Evolutionary conservation across 2,329 filamentous ascomycete genomes (phyloP).

Genomic region (Phoma sp.): DNA sequence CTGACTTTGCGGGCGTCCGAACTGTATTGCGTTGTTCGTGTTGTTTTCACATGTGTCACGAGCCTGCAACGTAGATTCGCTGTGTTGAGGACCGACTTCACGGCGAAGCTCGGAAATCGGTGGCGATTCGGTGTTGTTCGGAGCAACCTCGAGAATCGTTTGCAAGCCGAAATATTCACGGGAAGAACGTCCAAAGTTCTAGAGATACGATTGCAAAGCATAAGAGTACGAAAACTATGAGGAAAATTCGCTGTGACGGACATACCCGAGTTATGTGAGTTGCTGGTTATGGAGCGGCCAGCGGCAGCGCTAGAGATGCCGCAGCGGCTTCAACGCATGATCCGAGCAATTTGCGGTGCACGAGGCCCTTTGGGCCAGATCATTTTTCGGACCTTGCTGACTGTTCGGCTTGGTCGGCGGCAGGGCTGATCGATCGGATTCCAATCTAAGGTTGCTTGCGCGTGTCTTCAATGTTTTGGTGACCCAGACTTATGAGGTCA

Average conservation of each 20-base stretch:
- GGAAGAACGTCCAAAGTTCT: neutral
- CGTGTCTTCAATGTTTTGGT: neutral
- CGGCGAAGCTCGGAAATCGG: conserved; percentile 23
- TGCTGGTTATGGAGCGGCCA: conserved; percentile 20
- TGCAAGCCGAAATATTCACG: neutral
- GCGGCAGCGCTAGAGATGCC: conserved; percentile 37
- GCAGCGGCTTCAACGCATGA: conserved; percentile 29
- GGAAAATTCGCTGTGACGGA: neutral
- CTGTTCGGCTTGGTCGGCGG: conserved; percentile 23
- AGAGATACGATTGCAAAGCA: neutral
- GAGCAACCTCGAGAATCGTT: neutral
- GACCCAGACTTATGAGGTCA: conserved; percentile 9
- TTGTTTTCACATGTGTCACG: neutral
- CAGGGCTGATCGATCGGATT: conserved; percentile 11
- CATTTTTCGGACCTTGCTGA: conserved; percentile 24
- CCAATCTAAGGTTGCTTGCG: conserved; percentile 3
- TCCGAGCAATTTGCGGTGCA: conserved; percentile 27
- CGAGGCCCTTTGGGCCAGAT: conserved; percentile 21
- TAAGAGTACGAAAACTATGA: neutral
- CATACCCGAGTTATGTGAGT: conserved; percentile 6
- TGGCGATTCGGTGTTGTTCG: conserved; percentile 17
- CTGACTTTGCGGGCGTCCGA: no score
- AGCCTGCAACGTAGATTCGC: neutral
- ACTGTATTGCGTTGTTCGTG: neutral
- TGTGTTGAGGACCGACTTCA: conserved; percentile 6